Conservation (phyloP, 2,329 filamentous ascomycete species). For the Aspergillus viridinutans region DNA sequence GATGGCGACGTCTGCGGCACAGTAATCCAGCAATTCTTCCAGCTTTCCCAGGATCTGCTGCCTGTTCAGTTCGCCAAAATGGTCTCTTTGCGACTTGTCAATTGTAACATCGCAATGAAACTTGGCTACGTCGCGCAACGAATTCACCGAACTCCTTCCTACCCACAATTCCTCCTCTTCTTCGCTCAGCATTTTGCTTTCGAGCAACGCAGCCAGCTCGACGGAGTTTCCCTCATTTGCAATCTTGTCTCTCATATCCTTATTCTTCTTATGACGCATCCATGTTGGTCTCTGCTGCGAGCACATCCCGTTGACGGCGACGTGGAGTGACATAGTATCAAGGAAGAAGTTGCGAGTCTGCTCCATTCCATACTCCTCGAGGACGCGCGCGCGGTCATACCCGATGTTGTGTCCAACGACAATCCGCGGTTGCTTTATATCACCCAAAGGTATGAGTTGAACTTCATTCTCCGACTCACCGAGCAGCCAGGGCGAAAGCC, state of each 20-base stretch:
- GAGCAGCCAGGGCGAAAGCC: conserved; percentile 93
- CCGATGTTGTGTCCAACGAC: conserved; percentile 94
- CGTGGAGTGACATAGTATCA: conserved; percentile 97
- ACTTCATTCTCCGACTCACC: conserved; percentile 71
- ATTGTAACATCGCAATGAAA: conserved; percentile 91
- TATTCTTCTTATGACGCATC: conserved; percentile 93
- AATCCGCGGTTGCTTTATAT: conserved; percentile 67
- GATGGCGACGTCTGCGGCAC: conserved; percentile 86
- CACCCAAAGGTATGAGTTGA: conserved; percentile 83
- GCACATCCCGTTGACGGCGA: conserved; percentile 98
- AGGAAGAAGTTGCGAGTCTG: conserved; percentile 84
- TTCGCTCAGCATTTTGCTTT: conserved; percentile 62
- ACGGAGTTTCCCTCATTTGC: conserved; percentile 65
- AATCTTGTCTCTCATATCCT: conserved; percentile 76
- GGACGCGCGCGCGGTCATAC: conserved; percentile 82
- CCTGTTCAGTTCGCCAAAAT: conserved; percentile 78
- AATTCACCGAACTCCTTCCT: conserved; percentile 90
- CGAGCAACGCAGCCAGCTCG: conserved; percentile 67
- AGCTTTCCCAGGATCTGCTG: conserved; percentile 65
- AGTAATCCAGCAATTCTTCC: conserved; percentile 85
- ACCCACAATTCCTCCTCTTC: conserved; percentile 97
- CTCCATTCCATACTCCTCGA: conserved; percentile 81
- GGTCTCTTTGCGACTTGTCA: conserved; percentile 81
- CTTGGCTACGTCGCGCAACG: conserved; percentile 87
- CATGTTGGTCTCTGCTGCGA: conserved; percentile 92